Conservation (phyloP, 2,329 filamentous ascomycete species). For the Ophiocordyceps camponoti-rufipedis region DNA sequence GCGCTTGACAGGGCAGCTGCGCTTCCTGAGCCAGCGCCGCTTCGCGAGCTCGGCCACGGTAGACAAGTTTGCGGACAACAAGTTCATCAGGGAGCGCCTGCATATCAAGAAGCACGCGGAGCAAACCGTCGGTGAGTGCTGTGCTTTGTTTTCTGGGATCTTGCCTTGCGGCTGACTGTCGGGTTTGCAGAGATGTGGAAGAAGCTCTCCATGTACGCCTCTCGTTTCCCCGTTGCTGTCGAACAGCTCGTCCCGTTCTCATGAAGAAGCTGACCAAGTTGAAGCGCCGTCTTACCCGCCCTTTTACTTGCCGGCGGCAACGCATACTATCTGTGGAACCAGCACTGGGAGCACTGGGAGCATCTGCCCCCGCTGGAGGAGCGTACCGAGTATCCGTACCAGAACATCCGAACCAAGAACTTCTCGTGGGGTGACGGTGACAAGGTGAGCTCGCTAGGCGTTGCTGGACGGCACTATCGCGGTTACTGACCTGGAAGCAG, state of each 20-base stretch:
- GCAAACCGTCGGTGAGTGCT: slow-evolving; percentile 55
- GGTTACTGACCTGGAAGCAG: slow-evolving; percentile 20
- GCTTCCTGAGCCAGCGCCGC: slow-evolving; percentile 47
- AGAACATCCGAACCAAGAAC: slow-evolving; percentile 96
- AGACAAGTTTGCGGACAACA: slow-evolving; percentile 81
- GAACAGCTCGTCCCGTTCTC: no score
- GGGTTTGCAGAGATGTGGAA: slow-evolving; percentile 64
- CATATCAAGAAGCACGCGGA: slow-evolving; percentile 83
- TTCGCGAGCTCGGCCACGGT: slow-evolving; percentile 57
- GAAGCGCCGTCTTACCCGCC: slow-evolving; percentile 56
- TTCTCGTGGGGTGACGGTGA: slow-evolving; percentile 90
- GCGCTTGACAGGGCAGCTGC: slow-evolving; percentile 43
- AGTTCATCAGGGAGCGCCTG: slow-evolving; percentile 81
- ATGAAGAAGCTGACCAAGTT: slow-evolving; percentile 1
- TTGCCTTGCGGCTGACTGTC: slow-evolving; percentile 13
- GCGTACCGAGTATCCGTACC: slow-evolving; percentile 83
- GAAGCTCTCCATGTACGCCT: slow-evolving; percentile 81
- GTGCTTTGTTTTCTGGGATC: no score
- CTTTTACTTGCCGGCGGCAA: slow-evolving; percentile 59
- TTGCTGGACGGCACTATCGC: neutral
- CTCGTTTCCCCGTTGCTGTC: slow-evolving; percentile 1
- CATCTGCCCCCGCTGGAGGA: slow-evolving; percentile 82
- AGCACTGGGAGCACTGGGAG: slow-evolving; percentile 92
- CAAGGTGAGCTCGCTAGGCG: slow-evolving; percentile 41
- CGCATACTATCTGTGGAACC: slow-evolving; percentile 78